phyloP scores from a whole-genome alignment of 257 asterid species.

The Solanum medicagineum region DNA sequence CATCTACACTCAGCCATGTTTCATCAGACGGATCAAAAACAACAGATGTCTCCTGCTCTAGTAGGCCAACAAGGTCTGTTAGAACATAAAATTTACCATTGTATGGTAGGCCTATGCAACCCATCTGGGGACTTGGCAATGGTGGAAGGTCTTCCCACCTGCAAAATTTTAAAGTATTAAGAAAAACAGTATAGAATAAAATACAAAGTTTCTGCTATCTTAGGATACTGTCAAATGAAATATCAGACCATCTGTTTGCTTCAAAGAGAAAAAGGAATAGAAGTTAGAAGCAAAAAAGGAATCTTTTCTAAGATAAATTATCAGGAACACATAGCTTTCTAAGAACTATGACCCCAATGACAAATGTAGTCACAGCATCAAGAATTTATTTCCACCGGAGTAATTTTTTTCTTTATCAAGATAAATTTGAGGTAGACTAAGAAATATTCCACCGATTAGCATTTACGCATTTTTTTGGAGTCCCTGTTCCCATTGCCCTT shows the following conservation, averaged over 20 bases:
- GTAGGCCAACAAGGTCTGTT: neutral
- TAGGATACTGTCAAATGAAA: neutral
- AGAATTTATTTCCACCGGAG: neutral
- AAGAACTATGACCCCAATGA: neutral
- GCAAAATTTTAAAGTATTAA: neutral
- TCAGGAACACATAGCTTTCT: neutral
- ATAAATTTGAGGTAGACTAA: neutral
- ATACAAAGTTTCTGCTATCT: neutral
- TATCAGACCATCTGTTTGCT: neutral
- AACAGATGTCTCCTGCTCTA: neutral
- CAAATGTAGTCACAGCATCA: neutral
- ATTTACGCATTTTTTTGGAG: neutral
- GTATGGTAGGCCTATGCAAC: neutral
- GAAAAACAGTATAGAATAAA: neutral
- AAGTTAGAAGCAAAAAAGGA: neutral
- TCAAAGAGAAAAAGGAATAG: neutral
- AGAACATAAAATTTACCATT: neutral
- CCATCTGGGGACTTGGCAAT: neutral
- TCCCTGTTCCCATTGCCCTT: neutral
- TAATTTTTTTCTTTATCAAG: neutral
- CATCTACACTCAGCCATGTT: neutral
- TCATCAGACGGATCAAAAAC: neutral
- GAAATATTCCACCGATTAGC: neutral
- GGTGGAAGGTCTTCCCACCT: slow-evolving; percentile 2
- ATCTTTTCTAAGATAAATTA: neutral